phyloP scores from a whole-genome alignment of 768 basidiomycete genomes.

The Lactarius quietus region DNA sequence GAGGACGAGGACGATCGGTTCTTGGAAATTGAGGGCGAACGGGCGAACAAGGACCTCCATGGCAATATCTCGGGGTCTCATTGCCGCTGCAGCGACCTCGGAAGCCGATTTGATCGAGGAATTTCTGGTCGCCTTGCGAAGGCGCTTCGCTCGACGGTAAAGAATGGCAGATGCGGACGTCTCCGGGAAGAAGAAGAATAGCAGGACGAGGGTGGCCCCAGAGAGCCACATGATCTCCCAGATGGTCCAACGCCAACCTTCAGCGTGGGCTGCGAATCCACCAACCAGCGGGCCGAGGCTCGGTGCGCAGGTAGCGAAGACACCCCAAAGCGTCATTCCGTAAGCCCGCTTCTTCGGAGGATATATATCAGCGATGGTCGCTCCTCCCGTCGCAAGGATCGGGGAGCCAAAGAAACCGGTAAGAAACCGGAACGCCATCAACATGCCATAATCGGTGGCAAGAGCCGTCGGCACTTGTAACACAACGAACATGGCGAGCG shows the following conservation, averaged over 20 bases:
- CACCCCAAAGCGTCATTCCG: too few relatives aligned
- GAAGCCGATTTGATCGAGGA: constrained; percentile 29
- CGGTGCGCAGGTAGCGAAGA: too few relatives aligned
- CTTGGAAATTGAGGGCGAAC: constrained; percentile 32
- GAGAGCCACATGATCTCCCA: constrained; percentile 37
- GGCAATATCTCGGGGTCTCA: too few relatives aligned
- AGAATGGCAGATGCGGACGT: constrained; percentile 34
- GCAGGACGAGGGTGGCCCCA: constrained; percentile 29
- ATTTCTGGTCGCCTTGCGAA: constrained; percentile 34
- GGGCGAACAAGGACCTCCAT: constrained; percentile 33
- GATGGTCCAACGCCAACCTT: constrained; percentile 37
- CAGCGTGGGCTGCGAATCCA: too few relatives aligned
- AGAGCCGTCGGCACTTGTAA: constrained; percentile 37
- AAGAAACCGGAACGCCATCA: constrained; percentile 36
- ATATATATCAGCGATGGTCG: too few relatives aligned
- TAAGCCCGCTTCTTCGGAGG: too few relatives aligned
- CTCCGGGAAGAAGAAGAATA: constrained; percentile 33
- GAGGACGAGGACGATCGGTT: constrained; percentile 33
- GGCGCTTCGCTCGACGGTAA: constrained; percentile 32
- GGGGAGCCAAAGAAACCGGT: too few relatives aligned
- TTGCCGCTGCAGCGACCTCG: too few relatives aligned
- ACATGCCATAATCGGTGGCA: constrained; percentile 32
- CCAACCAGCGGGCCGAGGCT: too few relatives aligned
- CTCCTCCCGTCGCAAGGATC: too few relatives aligned
- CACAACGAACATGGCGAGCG: constrained; percentile 34